phyloP scores from a whole-genome alignment of 352 stramenopile genomes.

The Pythium folliculosum region DNA sequence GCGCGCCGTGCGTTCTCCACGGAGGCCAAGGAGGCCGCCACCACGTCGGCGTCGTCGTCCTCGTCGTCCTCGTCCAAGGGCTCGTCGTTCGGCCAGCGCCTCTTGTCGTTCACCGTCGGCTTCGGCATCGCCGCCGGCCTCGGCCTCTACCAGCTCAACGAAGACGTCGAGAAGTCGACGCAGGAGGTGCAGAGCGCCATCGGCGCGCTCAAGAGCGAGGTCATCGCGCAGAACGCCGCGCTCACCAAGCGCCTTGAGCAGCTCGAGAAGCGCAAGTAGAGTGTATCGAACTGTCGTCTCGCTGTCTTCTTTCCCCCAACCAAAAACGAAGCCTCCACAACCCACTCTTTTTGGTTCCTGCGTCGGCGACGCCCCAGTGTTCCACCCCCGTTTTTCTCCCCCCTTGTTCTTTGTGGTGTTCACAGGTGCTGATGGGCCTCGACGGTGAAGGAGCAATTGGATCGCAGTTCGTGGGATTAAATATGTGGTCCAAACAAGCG shows the following conservation, averaged over 20 bases:
- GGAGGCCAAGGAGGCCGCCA: conserved; percentile 49
- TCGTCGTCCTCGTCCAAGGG: conserved; percentile 60
- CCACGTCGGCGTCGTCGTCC: conserved; percentile 31
- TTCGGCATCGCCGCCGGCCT: conserved; percentile 62
- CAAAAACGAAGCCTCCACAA: not conserved
- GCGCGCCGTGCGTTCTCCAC: conserved; percentile 56
- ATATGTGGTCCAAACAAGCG: not conserved
- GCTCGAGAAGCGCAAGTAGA: conserved; percentile 71
- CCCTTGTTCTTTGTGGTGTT: not conserved
- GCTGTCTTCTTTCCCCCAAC: not conserved
- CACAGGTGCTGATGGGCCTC: too few species aligned
- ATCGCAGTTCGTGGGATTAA: conserved; percentile 6
- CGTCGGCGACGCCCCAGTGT: not conserved
- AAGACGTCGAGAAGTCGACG: conserved; percentile 74
- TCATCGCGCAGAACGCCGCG: conserved; percentile 65
- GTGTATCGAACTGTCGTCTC: not conserved
- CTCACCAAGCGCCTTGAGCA: conserved; percentile 76
- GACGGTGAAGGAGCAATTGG: too few species aligned
- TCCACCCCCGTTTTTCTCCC: not conserved
- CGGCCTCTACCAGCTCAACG: conserved; percentile 68
- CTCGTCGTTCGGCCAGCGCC: conserved; percentile 72
- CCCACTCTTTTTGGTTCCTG: not conserved
- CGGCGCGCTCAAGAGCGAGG: conserved; percentile 63
- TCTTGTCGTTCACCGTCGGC: conserved; percentile 70
- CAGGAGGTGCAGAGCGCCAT: conserved; percentile 70